Percentiles rank a stretch among this genome's conserved stretches.
Conservation (phyloP, 148 eudicot genomes). For the Simmondsia chinensis region DNA sequence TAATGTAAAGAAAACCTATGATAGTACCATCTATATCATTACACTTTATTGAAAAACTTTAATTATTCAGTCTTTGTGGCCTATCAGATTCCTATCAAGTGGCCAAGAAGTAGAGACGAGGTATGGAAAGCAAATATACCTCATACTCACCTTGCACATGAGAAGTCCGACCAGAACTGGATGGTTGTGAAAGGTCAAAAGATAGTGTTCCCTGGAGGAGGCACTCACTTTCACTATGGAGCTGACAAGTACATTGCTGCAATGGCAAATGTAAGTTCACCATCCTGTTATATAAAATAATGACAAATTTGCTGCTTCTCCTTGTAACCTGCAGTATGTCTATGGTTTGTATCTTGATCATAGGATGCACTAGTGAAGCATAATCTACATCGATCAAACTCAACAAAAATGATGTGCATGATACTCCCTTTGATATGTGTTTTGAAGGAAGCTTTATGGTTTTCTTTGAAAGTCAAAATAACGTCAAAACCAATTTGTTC, state of each 20-base stretch:
- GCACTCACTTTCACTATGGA: conserved; percentile 97
- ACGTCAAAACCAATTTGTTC: too few species aligned
- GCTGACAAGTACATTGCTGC: conserved; percentile 92
- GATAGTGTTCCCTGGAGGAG: conserved; percentile 93
- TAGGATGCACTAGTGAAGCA: neutral
- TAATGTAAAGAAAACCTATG: neutral
- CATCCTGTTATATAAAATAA: too few species aligned
- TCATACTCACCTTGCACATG: conserved; percentile 97
- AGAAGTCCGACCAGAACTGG: conserved; percentile 99
- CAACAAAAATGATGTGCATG: too few species aligned
- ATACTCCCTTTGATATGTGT: too few species aligned
- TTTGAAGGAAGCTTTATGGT: too few species aligned
- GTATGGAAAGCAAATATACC: conserved; percentile 99
- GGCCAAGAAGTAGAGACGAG: conserved; percentile 99
- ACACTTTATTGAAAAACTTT: too few species aligned
- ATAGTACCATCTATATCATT: neutral
- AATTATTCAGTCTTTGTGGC: neutral
- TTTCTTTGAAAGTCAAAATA: too few species aligned
- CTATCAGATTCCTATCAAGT: conserved; percentile 79
- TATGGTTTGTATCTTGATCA: neutral
- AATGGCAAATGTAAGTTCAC: conserved; percentile 92
- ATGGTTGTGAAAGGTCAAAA: conserved; percentile 98
- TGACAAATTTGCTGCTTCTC: too few species aligned
- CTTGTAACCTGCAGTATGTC: neutral
- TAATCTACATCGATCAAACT: neutral